Conservation (phyloP, 2,329 filamentous ascomycete species). For the Colletotrichum navitas region DNA sequence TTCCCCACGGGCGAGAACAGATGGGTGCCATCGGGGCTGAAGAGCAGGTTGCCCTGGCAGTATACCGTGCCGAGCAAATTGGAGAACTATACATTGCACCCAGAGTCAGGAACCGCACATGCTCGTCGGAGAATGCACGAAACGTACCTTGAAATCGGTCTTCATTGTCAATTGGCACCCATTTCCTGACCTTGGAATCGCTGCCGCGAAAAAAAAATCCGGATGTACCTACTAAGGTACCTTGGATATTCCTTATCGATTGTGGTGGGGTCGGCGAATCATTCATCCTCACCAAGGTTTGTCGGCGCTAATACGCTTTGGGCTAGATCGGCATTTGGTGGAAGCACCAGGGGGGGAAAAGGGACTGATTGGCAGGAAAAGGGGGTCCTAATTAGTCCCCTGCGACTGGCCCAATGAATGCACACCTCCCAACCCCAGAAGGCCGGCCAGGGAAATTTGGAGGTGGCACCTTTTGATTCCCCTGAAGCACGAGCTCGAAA, state of each 20-base stretch:
- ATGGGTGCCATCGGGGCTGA: conserved; percentile 95
- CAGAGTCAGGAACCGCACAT: conserved; percentile 7
- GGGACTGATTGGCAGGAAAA: conserved; percentile 43
- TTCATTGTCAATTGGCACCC: conserved; percentile 79
- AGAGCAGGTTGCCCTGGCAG: conserved; percentile 96
- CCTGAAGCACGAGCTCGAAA: conserved; percentile 45
- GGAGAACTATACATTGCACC: conserved; percentile 79
- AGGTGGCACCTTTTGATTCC: conserved; percentile 45
- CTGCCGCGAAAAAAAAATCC: conserved; percentile 27
- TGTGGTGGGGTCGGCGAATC: conserved; percentile 49
- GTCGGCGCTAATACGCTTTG: not conserved
- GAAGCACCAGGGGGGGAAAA: conserved; percentile 37
- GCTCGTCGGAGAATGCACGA: not conserved
- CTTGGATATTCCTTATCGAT: conserved; percentile 51
- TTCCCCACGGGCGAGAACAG: conserved; percentile 97
- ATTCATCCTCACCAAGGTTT: conserved; percentile 50
- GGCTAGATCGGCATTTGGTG: conserved; percentile 15
- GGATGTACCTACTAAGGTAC: not conserved
- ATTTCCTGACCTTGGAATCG: conserved; percentile 44
- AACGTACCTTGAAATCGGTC: conserved; percentile 93
- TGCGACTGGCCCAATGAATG: conserved; percentile 39
- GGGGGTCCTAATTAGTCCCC: conserved; percentile 43
- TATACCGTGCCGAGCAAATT: conserved; percentile 99
- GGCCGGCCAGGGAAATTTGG: conserved; percentile 43
- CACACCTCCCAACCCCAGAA: conserved; percentile 37